These are phyloP conservation scores for Yarrowia galli DNA, from an alignment of 1,139 yeast species.

Conservation along the genomic window DNA sequence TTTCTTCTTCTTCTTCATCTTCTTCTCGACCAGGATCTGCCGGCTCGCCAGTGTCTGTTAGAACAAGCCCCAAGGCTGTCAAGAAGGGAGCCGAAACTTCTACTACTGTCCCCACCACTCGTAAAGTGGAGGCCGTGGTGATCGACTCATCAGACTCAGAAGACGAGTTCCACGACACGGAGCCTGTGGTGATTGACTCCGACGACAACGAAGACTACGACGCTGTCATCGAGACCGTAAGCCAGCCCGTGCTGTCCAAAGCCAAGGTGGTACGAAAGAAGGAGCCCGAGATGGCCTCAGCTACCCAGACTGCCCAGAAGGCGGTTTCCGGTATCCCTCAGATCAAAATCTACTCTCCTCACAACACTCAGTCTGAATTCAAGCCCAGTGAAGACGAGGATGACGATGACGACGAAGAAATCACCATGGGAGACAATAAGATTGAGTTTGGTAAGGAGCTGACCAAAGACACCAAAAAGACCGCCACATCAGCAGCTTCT, in stretches of 20 bases:
- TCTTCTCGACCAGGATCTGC: neutral
- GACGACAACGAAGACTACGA: slow-evolving; percentile 33
- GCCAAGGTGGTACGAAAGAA: slow-evolving; percentile 22
- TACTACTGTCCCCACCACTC: neutral
- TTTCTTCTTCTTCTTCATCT: neutral
- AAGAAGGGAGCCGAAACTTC: neutral
- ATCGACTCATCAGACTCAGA: slow-evolving; percentile 24
- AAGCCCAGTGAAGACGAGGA: slow-evolving; percentile 10
- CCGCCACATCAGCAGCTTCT: neutral
- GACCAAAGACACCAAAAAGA: neutral
- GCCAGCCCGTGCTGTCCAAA: slow-evolving; percentile 29
- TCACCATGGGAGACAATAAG: slow-evolving; percentile 12
- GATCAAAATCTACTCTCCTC: slow-evolving; percentile 34
- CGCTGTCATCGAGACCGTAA: slow-evolving; percentile 31
- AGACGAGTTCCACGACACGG: slow-evolving; percentile 32
- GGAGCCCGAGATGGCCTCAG: neutral
- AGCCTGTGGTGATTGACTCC: slow-evolving; percentile 28
- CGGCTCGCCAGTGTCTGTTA: neutral
- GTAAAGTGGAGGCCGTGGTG: slow-evolving; percentile 22
- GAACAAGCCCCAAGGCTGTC: slow-evolving; percentile 3
- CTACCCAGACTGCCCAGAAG: slow-evolving; percentile 21
- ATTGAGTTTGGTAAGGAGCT: slow-evolving; percentile 3
- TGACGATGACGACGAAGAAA: slow-evolving; percentile 8
- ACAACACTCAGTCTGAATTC: slow-evolving; percentile 26
- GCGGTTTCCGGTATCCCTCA: slow-evolving; percentile 25